Conservation (phyloP, 176 grass and related monocot species). For the Luzula sylvatica region DNA sequence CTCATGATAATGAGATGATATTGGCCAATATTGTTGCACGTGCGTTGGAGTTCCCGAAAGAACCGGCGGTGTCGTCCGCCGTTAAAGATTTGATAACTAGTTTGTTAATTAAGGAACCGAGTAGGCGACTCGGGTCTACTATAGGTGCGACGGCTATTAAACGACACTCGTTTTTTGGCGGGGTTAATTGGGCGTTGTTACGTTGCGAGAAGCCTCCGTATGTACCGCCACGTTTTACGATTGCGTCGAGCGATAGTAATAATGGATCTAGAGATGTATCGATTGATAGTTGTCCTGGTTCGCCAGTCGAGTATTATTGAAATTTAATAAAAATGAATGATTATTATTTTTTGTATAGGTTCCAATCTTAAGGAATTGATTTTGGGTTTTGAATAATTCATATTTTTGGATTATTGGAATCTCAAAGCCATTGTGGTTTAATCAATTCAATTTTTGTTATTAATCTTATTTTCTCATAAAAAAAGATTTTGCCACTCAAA, state of each 20-base stretch:
- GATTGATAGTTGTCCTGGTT: slow-evolving; percentile 27
- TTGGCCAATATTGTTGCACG: slow-evolving; percentile 88
- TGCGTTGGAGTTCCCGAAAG: slow-evolving; percentile 88
- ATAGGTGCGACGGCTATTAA: slow-evolving; percentile 78
- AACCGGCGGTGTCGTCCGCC: slow-evolving; percentile 37
- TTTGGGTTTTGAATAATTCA: slow-evolving; percentile 3
- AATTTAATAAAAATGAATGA: slow-evolving; percentile 4
- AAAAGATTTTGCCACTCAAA: too few relatives aligned
- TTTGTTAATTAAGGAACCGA: slow-evolving; percentile 74
- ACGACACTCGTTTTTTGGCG: slow-evolving; percentile 63
- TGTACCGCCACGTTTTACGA: slow-evolving; percentile 35
- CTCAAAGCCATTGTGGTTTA: too few relatives aligned
- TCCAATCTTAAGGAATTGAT: background rate
- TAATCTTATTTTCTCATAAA: too few relatives aligned
- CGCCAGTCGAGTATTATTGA: slow-evolving; percentile 41
- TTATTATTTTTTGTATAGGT: slow-evolving; percentile 1
- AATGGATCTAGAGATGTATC: slow-evolving; percentile 14
- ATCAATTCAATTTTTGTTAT: too few relatives aligned
- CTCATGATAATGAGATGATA: slow-evolving; percentile 75
- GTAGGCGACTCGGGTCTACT: slow-evolving; percentile 43
- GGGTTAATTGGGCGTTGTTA: slow-evolving; percentile 87
- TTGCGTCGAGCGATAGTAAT: background rate
- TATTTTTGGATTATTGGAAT: too few relatives aligned
- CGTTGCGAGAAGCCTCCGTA: slow-evolving; percentile 55
- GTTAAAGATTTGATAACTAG: slow-evolving; percentile 49